Evolutionary conservation across 176 grass and related monocot species (phyloP).

Genomic region (Puya raimondii): DNA sequence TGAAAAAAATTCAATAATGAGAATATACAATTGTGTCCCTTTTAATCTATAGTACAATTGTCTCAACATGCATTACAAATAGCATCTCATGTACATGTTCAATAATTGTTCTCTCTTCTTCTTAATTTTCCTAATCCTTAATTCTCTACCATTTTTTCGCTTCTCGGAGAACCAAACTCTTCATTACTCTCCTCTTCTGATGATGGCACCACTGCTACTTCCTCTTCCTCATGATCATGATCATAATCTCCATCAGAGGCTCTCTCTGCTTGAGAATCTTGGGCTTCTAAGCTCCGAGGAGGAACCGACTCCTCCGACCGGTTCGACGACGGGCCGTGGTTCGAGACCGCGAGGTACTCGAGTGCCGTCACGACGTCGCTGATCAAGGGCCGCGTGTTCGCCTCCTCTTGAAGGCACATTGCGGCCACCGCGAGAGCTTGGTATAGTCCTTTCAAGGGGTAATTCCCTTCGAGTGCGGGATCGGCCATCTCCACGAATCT

Average conservation of each 20-base stretch:
- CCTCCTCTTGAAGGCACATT: constrained; percentile 37
- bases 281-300: not conserved
- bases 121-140: constrained; percentile 4
- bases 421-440: constrained; percentile 30
- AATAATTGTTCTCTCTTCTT: not conserved
- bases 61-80: too few relatives aligned
- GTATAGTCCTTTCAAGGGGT: constrained; percentile 24
- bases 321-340: not conserved
- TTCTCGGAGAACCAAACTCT: not conserved
- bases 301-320: not conserved
- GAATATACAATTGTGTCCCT: too few relatives aligned
- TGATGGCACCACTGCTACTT: not conserved
- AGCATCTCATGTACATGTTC: too few relatives aligned
- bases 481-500: constrained; percentile 39
- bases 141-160: not conserved
- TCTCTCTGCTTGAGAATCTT: not conserved
- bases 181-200: not conserved
- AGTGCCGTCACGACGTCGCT: constrained; percentile 30
- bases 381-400: constrained; percentile 24
- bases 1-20: too few relatives aligned
- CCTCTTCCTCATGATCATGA: not conserved
- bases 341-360: constrained; percentile 17
- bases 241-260: not conserved
- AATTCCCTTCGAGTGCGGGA: constrained; percentile 14
- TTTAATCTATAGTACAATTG: too few relatives aligned